These are phyloP conservation scores for Vigna unguiculata DNA, from an alignment of 306 rosid genomes.

Conservation along the genomic window DNA sequence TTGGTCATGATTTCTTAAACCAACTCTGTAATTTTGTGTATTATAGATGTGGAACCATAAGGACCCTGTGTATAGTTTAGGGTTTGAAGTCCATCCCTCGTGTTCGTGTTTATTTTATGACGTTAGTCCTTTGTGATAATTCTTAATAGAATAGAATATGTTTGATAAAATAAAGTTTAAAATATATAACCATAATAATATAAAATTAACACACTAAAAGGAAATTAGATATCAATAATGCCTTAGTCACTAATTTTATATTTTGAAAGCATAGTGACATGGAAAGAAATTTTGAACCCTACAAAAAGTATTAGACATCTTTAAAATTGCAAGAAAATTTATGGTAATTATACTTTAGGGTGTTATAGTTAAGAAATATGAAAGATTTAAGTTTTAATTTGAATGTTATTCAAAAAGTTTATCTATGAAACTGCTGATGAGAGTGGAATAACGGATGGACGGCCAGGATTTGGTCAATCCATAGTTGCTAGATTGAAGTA, in stretches of 20 bases:
- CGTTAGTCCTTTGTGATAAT: no score
- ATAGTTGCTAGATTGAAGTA: conserved; percentile 13
- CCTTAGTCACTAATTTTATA: not conserved
- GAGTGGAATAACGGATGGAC: not conserved
- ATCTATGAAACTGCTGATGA: not conserved
- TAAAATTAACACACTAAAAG: no score
- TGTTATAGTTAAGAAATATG: no score
- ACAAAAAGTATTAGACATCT: not conserved
- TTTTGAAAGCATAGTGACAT: not conserved
- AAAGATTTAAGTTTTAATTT: not conserved
- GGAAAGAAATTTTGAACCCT: not conserved
- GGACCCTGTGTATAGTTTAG: not conserved
- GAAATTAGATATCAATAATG: no score
- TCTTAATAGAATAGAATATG: not conserved
- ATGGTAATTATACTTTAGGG: not conserved
- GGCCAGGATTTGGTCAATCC: conserved; percentile 22
- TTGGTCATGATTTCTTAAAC: conserved; percentile 2
- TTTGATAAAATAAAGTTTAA: not conserved
- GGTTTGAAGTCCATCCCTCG: no score
- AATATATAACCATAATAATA: not conserved
- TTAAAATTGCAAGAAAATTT: not conserved
- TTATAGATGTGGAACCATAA: conserved; percentile 8
- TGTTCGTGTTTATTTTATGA: no score
- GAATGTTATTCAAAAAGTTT: not conserved
- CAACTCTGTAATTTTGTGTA: conserved; percentile 28